Base-by-base conservation (phyloP, 768 basidiomycete genomes). In the Gloeopeniophorella convolvens region DNA sequence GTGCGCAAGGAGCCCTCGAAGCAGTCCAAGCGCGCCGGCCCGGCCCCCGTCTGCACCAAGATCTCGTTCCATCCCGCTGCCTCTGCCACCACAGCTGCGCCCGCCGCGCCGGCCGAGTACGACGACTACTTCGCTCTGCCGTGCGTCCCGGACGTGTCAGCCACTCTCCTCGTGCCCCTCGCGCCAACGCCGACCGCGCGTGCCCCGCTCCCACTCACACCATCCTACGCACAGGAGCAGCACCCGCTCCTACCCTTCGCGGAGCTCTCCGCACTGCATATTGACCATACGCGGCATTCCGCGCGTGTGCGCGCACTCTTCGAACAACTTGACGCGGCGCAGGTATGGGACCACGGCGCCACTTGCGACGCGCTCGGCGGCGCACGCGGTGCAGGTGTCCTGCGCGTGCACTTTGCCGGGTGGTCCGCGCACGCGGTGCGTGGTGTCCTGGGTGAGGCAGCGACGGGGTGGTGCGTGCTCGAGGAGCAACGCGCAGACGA, bases 381-480 rank as follows among this genome's bases (percentile, higher is more conserved):
- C 8, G 73, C 75, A 36, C 83, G 77, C 13, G 75, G 81, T 5
- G 84, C 83, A 57, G 83, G 79, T 15, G 59, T 85, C 26, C 70
- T 89, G 11, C 79, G 77, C 44, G 73, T 93, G 40, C 76, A 79
- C 28, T 87, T 93, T 60, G 67, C 69, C 15, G 89, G 89, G 3
- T 92, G 89, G 86, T 74, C 77, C 3, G 76, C 76, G 56, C 68
- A 70, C 10, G 76, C 79, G 40, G 85, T 90, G 7, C 70, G 83
- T 35, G 65, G 74, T 40, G 72, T 89, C 16, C 73, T 89, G 11
- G 89, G 89, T 11, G 80, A 85, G 61, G 79, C 78, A 26, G 78
- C 82, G 15, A 76, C 72, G 7, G 83, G 82, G 0, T 91, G 89
- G 88, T 90, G 86, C 66, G 71, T 74, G 0, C 64, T 90, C 15